Evolutionary conservation across 768 basidiomycete genomes (phyloP), one percentile per base, ranked within the genome.

Genomic region (Leccinum boreale): DNA sequence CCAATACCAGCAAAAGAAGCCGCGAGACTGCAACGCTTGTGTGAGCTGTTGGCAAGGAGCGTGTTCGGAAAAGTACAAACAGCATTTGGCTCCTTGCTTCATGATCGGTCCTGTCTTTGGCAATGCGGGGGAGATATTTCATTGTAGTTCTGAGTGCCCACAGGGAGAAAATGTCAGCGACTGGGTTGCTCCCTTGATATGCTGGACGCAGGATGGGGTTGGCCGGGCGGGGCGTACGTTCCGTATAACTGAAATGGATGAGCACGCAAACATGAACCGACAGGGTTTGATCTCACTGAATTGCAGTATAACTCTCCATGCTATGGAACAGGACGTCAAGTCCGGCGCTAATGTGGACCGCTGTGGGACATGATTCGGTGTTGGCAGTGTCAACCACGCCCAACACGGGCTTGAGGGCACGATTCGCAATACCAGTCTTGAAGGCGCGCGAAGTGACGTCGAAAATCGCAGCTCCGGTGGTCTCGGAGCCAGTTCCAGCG

Each of bases 271-370:
- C 1, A 35, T 19, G 19, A 33, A 49, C 44, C n/a, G 48, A 45
- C 52, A 39, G 36, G 10, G 8, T 7, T 53, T 39, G 15, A 28
- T 74, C 83, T 70, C 68, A 96, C 85, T 92, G 94, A 62, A 97
- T 94, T 5, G 94, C 91, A 8, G 94, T 96, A 70, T 90, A 96
- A 58, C 89, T 93, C 73, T 98, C 95, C 74, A 98, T 78, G 53
- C 94, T 92, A 65, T 98, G 96, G 82, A 98, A 98, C 33, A 98
- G 76, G 2, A 97, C 94, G 70, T 98, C 96, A 48, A 98, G 80
- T 3, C 96, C 96, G n/a, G 94, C 82, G 59, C 90, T 91, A 65
- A 98, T 94, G 66, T 97, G 93, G 10, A 98, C 87, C 52, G 87
- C 86, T n/a, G 85, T 86, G 3, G 96, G 91, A 70, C 96, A 98